Conservation (phyloP, 495 filamentous ascomycete species). For the Penicillium bialowiezense region DNA sequence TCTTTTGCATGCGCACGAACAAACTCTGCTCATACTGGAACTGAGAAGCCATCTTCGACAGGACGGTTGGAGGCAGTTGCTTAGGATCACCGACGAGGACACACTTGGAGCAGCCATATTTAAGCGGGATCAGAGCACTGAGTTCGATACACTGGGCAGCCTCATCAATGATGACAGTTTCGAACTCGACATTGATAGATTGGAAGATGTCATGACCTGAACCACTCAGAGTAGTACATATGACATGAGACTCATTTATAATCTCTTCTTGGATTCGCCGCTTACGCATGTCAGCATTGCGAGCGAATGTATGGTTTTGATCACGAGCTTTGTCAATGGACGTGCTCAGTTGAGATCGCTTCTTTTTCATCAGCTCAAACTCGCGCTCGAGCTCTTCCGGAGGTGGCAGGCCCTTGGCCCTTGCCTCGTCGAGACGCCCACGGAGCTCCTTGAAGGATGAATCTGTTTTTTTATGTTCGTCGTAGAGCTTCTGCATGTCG, state of each 20-base stretch:
- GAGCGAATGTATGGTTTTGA: conserved; percentile 68
- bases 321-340: conserved; percentile 84
- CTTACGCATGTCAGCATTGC: conserved; percentile 81
- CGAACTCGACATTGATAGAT: conserved; percentile 89
- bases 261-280: conserved; percentile 86
- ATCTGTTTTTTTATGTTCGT: conserved; percentile 77
- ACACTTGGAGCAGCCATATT: conserved; percentile 96
- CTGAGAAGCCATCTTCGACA: conserved; percentile 86
- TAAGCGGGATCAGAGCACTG: conserved; percentile 92
- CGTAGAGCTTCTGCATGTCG: conserved; percentile 73
- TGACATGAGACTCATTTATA: conserved; percentile 82
- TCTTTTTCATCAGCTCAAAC: conserved; percentile 71
- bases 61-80: conserved; percentile 90
- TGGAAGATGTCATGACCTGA: conserved; percentile 98
- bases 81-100: conserved; percentile 97
- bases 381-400: conserved; percentile 68
- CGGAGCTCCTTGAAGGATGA: conserved; percentile 64
- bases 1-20: conserved; percentile 96
- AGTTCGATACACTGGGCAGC: conserved; percentile 97
- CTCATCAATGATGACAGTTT: conserved; percentile 97
- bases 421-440: conserved; percentile 66
- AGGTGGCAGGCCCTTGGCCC: conserved; percentile 57
- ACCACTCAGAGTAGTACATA: conserved; percentile 93
- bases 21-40: conserved; percentile 97
- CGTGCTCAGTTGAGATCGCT: conserved; percentile 69